These are phyloP conservation scores for Cytospora mali DNA, from an alignment of 2,329 filamentous ascomycete genomes.

Conservation along the genomic window DNA sequence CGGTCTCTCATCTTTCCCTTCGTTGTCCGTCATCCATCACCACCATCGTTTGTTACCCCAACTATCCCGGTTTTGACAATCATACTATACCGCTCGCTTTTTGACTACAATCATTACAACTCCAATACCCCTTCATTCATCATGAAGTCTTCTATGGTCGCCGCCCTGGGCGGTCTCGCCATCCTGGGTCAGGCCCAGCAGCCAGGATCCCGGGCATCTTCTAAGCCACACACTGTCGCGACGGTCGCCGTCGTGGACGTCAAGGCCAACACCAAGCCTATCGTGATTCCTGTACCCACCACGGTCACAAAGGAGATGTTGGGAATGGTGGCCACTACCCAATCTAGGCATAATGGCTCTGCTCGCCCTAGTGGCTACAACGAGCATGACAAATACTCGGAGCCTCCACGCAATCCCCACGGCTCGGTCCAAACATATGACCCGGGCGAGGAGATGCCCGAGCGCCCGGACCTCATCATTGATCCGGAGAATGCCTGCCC, in stretches of 20 bases:
- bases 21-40: neutral
- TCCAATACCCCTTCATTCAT: neutral
- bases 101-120: neutral
- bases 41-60: neutral
- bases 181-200: neutral
- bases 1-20: neutral
- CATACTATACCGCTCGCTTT: constrained; percentile 4
- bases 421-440: neutral
- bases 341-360: neutral
- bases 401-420: neutral
- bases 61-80: neutral
- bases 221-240: neutral
- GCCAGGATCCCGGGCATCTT: neutral
- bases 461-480: neutral
- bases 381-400: neutral
- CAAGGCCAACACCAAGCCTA: neutral
- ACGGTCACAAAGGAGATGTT: constrained; percentile 2
- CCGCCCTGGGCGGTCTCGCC: neutral
- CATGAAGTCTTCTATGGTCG: constrained; percentile 9
- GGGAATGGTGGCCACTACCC: neutral
- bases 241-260: neutral
- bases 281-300: constrained; percentile 10
- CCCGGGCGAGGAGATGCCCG: neutral
- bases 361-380: neutral
- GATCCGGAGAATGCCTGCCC: neutral